Base-by-base conservation (phyloP, 257 asterid genomes). In the Ilex asprella region DNA sequence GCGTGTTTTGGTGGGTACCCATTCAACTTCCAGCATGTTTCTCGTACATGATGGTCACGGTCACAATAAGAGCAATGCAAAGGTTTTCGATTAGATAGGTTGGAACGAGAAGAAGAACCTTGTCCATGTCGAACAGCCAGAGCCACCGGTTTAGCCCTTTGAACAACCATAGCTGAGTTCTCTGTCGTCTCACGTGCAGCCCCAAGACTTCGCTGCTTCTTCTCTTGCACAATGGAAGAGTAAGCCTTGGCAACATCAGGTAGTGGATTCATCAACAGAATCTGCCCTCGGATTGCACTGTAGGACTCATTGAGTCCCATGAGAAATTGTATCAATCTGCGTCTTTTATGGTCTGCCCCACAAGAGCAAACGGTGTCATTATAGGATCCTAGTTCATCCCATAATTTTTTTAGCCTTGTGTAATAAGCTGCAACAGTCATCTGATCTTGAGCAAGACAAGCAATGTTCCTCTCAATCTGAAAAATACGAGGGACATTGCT, bases 31-130 rank as follows among this genome's bases (percentile, higher is more conserved):
- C 21, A 50, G 16, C 55, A 50, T 50, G 55, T 50, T n/a, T 50
- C 16, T 50, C 55, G 55, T n/a, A 50, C 55, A 50, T 12, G 13
- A 50, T 50, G 32, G 43, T 61, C 56, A 0, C 43, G 6, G 14
- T 46, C 56, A 43, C 65, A 61, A 46, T 47, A 46, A 61, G 55
- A 46, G 11, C 43, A 46, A 61, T 61, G 65, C 11, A 61, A 30
- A 7, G 55, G 56, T 46, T 61, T 61, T 9, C 14, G 65, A 61
- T 43, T 29, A 29, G 56, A 44, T 11, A 56, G 6, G 11, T 29
- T 61, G 27, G 32, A 41, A 21, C 9, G 52, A 39, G 54, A 27
- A 44, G 39, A 53, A 50, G 55, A 50, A 50, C 16, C 15, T n/a
- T 50, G 21, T 11, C 55, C 55, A 12, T 50, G 55, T 50, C 55